Evolutionary conservation across 495 filamentous ascomycete genomes (phyloP).

Genomic region (Aeminium ludgeri): DNA sequence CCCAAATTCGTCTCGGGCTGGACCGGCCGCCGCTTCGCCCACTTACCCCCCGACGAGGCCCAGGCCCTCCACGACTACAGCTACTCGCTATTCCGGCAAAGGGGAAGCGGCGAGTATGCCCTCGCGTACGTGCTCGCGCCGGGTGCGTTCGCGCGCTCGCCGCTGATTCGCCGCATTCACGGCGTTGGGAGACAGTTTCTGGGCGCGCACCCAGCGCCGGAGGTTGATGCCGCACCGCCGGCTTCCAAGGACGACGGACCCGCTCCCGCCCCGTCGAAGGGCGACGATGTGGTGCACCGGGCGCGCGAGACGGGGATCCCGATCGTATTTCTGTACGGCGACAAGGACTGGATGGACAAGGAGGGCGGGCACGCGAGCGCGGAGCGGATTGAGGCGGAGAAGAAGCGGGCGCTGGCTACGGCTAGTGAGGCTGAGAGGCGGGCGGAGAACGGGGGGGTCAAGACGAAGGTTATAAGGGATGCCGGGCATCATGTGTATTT

Average conservation of each 20-base stretch:
- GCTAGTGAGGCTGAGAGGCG: conserved; percentile 51
- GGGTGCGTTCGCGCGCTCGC: conserved; percentile 78
- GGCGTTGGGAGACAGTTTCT: conserved; percentile 50
- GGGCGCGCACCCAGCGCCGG: conserved; percentile 14
- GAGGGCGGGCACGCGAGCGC: conserved; percentile 66
- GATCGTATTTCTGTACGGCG: conserved; percentile 84
- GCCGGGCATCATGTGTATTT: conserved; percentile 92
- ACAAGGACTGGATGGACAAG: conserved; percentile 97
- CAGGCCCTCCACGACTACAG: conserved; percentile 78
- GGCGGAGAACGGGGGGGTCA: conserved; percentile 57
- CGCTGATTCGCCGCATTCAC: conserved; percentile 70
- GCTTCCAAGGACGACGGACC: too few relatives aligned
- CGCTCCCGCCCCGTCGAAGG: background rate
- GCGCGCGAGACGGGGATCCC: conserved; percentile 59
- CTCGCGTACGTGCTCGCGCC: conserved; percentile 85
- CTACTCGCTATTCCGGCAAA: conserved; percentile 84
- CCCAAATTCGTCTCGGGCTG: conserved; percentile 87
- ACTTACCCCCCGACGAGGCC: conserved; percentile 65
- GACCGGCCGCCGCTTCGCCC: conserved; percentile 82
- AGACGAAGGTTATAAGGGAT: conserved; percentile 64
- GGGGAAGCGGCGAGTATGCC: conserved; percentile 88
- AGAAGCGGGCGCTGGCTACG: conserved; percentile 35
- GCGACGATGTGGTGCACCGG: background rate
- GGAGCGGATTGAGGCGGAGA: conserved; percentile 59
- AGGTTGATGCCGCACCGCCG: conserved; percentile 9